These are phyloP conservation scores for Brettanomyces naardenensis DNA, from an alignment of 805 yeast genomes.

Conservation along the genomic window DNA sequence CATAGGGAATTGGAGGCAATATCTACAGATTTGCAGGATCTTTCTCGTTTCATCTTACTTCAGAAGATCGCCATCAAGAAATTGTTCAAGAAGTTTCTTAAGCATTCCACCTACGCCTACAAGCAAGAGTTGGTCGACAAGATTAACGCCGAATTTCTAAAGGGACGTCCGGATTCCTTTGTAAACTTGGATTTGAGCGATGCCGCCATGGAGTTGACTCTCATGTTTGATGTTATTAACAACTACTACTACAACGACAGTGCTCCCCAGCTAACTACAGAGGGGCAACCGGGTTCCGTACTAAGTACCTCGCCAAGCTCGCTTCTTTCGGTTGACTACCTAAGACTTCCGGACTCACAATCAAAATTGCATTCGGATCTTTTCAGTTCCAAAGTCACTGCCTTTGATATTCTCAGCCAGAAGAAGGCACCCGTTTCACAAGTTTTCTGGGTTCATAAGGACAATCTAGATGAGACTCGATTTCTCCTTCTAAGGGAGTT, in stretches of 20 bases:
- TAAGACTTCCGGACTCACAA: constrained; percentile 11
- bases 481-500: constrained; percentile 38
- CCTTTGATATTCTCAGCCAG: constrained; percentile 29
- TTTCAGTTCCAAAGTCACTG: constrained; percentile 18
- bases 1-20: constrained; percentile 33
- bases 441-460: constrained; percentile 50
- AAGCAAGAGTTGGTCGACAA: constrained; percentile 27
- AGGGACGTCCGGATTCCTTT: constrained; percentile 44
- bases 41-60: constrained; percentile 62
- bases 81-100: constrained; percentile 60
- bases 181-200: constrained; percentile 52
- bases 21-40: constrained; percentile 48
- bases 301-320: constrained; percentile 2
- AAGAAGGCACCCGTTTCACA: constrained; percentile 30
- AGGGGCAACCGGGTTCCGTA: too few relatives aligned
- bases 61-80: constrained; percentile 71
- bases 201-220: constrained; percentile 51
- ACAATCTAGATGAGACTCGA: constrained; percentile 47
- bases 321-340: constrained; percentile 16
- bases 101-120: constrained; percentile 31
- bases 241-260: constrained; percentile 10
- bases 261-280: constrained; percentile 5
- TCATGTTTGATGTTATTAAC: constrained; percentile 41
- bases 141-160: constrained; percentile 21
- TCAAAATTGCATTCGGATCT: constrained; percentile 5